Evolutionary conservation across 768 basidiomycete genomes (phyloP), one percentile per base, ranked within the genome.

Genomic region (Phlegmacium glaucopus): DNA sequence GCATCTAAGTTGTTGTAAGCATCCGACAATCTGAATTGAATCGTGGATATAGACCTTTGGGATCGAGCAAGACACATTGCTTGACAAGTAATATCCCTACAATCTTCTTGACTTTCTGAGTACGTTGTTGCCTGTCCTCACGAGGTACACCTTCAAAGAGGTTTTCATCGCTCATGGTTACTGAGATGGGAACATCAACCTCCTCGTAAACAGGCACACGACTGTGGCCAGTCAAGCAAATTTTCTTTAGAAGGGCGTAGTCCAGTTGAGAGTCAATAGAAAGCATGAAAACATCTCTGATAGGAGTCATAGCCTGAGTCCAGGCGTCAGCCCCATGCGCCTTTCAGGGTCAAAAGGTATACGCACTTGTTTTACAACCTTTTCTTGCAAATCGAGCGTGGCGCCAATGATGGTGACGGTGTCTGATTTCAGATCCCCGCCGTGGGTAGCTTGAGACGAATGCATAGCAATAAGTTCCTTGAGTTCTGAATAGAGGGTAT

Each of bases 381-480:
- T 94, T 57, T 88, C 88, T 60, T 94, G 92, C 11, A 95, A 66
- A 61, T 94, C 92, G 17, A 95, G 79, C 0, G 90, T 90, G 1
- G 88, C 89, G 13, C 91, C 90, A 32, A 94, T 92, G 62, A 94
- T 94, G 1, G 84, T 83, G 42, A 94, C 88, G 0, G 92, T 94
- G 60, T 94, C 92, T 1, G 70, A 79, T 58, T 90, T 87, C 37
- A 94, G 71, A 61, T 95, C 93, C 9, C 93, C 93, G 10, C 90
- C 91, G 48, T 84, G 85, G 0, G 83, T 72, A 5, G 79, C 84
- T 27, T 76, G 75, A 0, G 78, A 80, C 2, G 83, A 83, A 53
- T 95, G 93, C 80, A 94, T 82, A 1, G 90, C 90, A 48, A 95
- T 93, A 22, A 95, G 70, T 61, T 94, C 92, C 58, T 94, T 92